Percentiles rank a stretch among this genome's conserved stretches.
Conservation (phyloP, 2,329 filamentous ascomycete species). For the Nemania diffusa region DNA sequence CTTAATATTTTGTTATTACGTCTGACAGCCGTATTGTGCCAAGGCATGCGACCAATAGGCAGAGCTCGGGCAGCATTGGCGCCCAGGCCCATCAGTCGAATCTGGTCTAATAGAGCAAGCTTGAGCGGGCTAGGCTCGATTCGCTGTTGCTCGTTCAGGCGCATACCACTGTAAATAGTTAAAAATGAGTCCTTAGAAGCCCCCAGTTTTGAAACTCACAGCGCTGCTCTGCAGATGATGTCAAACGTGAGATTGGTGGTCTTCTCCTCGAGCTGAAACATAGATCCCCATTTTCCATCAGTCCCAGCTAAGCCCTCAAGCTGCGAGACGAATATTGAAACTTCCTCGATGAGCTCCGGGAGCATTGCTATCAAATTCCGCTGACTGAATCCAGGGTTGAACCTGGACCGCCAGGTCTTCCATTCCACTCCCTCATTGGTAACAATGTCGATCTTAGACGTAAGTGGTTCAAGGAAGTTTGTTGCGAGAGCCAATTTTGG, state of each 20-base stretch:
- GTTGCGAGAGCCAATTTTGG: slow-evolving; percentile 33
- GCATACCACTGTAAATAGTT: slow-evolving; percentile 39
- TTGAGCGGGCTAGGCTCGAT: slow-evolving; percentile 41
- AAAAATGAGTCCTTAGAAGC: slow-evolving; percentile 10
- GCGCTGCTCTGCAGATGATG: slow-evolving; percentile 52
- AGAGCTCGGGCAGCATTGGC: slow-evolving; percentile 36
- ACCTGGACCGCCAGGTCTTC: slow-evolving; percentile 47
- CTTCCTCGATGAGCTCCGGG: slow-evolving; percentile 53
- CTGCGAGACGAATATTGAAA: slow-evolving; percentile 49
- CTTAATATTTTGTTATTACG: slow-evolving; percentile 44
- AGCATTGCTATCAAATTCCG: slow-evolving; percentile 51
- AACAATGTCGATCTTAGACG: slow-evolving; percentile 48
- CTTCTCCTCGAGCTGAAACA: slow-evolving; percentile 51
- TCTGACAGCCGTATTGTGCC: slow-evolving; percentile 38
- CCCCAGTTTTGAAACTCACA: slow-evolving; percentile 42
- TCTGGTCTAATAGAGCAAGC: slow-evolving; percentile 39
- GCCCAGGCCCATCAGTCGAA: slow-evolving; percentile 37
- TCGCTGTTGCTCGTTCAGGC: slow-evolving; percentile 42
- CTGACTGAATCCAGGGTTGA: slow-evolving; percentile 53
- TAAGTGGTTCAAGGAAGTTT: slow-evolving; percentile 46
- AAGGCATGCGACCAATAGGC: slow-evolving; percentile 38
- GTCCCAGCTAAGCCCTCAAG: slow-evolving; percentile 45
- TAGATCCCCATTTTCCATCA: slow-evolving; percentile 45
- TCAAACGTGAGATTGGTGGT: slow-evolving; percentile 55
- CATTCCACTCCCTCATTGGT: slow-evolving; percentile 49